A percentile compares a stretch with the other conserved stretches of the same genome.
Evolutionary conservation across 1,139 yeast species (phyloP).

Genomic region (Scheffersomyces segobiensis): DNA sequence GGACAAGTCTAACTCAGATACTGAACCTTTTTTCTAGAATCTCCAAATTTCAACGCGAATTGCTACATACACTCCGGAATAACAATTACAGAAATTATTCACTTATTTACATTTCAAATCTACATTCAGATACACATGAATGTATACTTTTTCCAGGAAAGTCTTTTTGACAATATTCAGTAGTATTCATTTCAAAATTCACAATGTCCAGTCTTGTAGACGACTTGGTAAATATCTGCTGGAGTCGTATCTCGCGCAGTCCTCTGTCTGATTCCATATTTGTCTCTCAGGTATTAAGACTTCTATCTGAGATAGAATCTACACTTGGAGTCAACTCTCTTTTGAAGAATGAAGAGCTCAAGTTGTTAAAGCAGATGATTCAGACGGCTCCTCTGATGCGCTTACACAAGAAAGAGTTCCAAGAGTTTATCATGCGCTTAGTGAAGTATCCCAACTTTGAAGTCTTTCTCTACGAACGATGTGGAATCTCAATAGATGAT

Average conservation of each 20-base stretch:
- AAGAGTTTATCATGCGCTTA: conserved; percentile 29
- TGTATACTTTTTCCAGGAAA: not conserved
- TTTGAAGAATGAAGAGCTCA: conserved; percentile 26
- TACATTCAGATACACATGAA: too few relatives aligned
- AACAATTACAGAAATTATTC: not conserved
- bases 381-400: conserved; percentile 27
- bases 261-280: conserved; percentile 20
- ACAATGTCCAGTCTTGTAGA: conserved; percentile 13
- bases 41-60: not conserved
- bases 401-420: conserved; percentile 28
- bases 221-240: conserved; percentile 25
- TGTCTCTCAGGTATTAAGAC: conserved; percentile 25
- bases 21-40: too few relatives aligned
- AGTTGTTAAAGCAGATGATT: conserved; percentile 26
- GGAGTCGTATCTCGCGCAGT: conserved; percentile 21
- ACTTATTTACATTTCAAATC: not conserved
- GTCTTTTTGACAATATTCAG: not conserved
- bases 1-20: too few relatives aligned
- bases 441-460: conserved; percentile 24
- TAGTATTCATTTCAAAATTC: too few relatives aligned
- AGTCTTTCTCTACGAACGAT: conserved; percentile 25
- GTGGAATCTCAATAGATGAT: conserved; percentile 17
- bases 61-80: not conserved
- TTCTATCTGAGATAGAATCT: conserved; percentile 29
- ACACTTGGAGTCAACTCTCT: conserved; percentile 21